Percentiles rank a stretch among this genome's conserved stretches.
Conservation (phyloP, 164 flowering plant species). For the Magnolia sinica region DNA sequence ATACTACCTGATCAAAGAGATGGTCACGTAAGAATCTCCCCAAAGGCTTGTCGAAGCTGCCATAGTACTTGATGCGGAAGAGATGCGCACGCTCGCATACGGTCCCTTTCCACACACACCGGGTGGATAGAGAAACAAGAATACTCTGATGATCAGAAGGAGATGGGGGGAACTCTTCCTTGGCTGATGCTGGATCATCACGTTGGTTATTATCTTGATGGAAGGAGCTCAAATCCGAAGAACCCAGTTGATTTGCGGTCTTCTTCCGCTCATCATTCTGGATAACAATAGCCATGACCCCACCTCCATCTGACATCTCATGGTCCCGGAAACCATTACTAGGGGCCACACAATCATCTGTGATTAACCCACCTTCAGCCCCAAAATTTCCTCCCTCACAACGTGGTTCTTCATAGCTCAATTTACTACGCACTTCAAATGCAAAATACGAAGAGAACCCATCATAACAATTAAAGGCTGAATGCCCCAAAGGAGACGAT, state of each 20-base stretch:
- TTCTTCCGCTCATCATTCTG: conserved; percentile 13
- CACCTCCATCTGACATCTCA: conserved; percentile 20
- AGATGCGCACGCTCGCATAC: conserved; percentile 92
- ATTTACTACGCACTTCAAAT: conserved; percentile 19
- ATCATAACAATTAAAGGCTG: conserved; percentile 17
- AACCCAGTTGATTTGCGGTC: conserved; percentile 20
- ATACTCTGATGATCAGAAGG: conserved; percentile 96
- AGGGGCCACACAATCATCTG: conserved; percentile 13
- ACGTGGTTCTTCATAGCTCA: conserved; percentile 13
- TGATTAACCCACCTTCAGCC: conserved; percentile 1
- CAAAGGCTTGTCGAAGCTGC: conserved; percentile 88
- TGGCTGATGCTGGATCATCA: conserved; percentile 39
- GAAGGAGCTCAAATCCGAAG: conserved; percentile 30
- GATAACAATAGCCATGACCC: conserved; percentile 8
- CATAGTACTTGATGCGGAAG: conserved; percentile 93
- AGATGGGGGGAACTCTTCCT: conserved; percentile 90
- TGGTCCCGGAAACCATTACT: conserved; percentile 16
- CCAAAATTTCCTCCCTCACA: conserved; percentile 7
- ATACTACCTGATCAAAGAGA: conserved; percentile 79
- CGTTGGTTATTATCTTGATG: conserved; percentile 35
- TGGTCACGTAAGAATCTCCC: conserved; percentile 86
- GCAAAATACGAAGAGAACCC: conserved; percentile 22
- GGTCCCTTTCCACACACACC: conserved; percentile 97
- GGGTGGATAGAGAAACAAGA: conserved; percentile 82
- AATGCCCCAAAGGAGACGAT: conserved; percentile 16